Conservation (phyloP, 2,329 filamentous ascomycete species). For the Tolypocladium guangdongense region DNA sequence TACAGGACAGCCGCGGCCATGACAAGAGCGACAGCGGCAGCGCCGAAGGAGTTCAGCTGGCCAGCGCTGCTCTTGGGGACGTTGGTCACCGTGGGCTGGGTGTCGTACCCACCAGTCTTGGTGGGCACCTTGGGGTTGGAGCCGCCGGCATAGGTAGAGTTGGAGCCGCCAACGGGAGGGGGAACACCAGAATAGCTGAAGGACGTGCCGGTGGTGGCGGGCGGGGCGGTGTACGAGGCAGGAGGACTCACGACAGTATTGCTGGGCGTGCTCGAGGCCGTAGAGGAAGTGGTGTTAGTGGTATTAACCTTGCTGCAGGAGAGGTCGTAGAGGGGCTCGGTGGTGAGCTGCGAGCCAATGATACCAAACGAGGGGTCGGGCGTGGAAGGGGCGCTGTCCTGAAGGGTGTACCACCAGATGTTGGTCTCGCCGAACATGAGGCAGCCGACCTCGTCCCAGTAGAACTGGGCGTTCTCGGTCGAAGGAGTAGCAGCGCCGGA, state of each 20-base stretch:
- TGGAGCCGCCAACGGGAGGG: neutral
- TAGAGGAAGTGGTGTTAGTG: slow-evolving; percentile 4
- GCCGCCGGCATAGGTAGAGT: neutral
- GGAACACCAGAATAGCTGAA: slow-evolving; percentile 5
- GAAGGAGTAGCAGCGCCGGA: slow-evolving; percentile 53
- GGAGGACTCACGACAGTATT: neutral
- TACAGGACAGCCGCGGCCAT: slow-evolving; percentile 20
- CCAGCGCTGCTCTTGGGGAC: slow-evolving; percentile 6
- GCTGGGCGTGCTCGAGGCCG: neutral
- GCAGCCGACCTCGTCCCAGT: slow-evolving; percentile 73
- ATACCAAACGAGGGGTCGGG: slow-evolving; percentile 64
- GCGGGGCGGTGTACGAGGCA: slow-evolving; percentile 2
- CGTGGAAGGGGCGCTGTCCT: slow-evolving; percentile 49
- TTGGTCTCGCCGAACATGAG: slow-evolving; percentile 52
- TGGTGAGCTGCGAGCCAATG: slow-evolving; percentile 41
- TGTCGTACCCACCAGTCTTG: neutral
- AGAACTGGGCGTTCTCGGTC: slow-evolving; percentile 60
- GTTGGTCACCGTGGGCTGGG: neutral
- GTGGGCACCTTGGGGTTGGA: neutral
- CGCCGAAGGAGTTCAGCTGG: slow-evolving; percentile 19
- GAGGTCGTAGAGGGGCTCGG: slow-evolving; percentile 51
- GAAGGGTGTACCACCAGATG: slow-evolving; percentile 69
- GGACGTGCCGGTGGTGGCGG: neutral
- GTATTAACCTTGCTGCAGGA: slow-evolving; percentile 34
- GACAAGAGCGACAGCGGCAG: slow-evolving; percentile 17